Base-by-base conservation (phyloP, 2,329 filamentous ascomycete genomes). In the Mycosphaerella sp. region DNA sequence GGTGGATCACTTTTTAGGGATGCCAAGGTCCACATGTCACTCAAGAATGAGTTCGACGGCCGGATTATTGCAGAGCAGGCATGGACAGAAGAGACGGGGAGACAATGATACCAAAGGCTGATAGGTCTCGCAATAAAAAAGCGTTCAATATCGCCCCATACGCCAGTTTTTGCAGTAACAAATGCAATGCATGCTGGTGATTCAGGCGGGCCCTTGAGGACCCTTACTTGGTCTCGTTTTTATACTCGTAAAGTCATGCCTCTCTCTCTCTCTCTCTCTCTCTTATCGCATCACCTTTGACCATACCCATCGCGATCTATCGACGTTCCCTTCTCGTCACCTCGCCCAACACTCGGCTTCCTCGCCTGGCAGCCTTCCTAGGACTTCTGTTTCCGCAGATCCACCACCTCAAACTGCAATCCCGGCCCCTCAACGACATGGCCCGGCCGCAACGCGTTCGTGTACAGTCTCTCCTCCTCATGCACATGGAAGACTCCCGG, bases 401-500 rank as follows among this genome's bases (percentile, higher is more conserved):
- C 84, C 41, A 86, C 80, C 34, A 85, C 76, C 62, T 85, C 78
- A 64, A 85, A 84, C 50, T 75, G 71, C 58, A 80, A 66, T 2
- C 78, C 74, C n/a, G 71, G 67, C n/a, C 75, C 66, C 59, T 81
- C 78, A n/a, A 75, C 75, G 3, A 82, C 79, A 66, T 82, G 79
- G 0, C 79, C 79, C 12, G 77, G 76, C 53, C 73, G 70, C 49
- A 77, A 53, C 25, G 88, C 87, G 62, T 85, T 81, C 0, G 86
- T 89, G 65, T 95, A 95, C 1, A 94, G 78, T 61, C 89, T 84
- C 21, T 80, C 75, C 56, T 85, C 76, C 0, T 70, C 70, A 63
- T 88, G 85, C 5, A 82, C 87, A 68, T 98, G 93, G 67, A 98
- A 98, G 0, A 94, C 78, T 1, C 87, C 87, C 0, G 79, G 79